These are phyloP conservation scores for Dipodascopsis uninucleata DNA, from an alignment of 805 yeast genomes.

Conservation along the genomic window DNA sequence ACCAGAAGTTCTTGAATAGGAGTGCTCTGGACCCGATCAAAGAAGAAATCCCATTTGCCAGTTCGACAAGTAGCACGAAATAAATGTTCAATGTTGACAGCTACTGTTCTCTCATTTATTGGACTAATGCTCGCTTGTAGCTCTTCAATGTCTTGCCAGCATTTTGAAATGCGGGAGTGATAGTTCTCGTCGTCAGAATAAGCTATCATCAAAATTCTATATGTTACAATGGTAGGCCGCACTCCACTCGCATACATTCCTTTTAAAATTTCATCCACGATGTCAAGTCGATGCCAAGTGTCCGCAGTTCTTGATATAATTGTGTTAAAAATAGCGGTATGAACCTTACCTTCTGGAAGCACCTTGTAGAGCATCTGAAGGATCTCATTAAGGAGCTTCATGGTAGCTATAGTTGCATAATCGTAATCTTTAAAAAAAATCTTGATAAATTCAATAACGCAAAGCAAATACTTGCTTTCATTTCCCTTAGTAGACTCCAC, in stretches of 20 bases:
- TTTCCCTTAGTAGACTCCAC: neutral
- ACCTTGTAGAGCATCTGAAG: neutral
- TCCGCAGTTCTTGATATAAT: constrained; percentile 1
- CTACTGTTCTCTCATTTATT: constrained; percentile 7
- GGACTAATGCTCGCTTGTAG: constrained; percentile 2
- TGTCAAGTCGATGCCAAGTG: constrained; percentile 5
- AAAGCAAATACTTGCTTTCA: neutral
- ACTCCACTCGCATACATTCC: constrained; percentile 11
- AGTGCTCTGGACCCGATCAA: constrained; percentile 3
- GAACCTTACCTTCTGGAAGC: neutral
- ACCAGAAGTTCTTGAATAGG: too few species aligned
- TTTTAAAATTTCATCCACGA: constrained; percentile 7
- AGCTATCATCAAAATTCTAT: constrained; percentile 9
- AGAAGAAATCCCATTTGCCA: constrained; percentile 12
- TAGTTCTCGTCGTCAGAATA: constrained; percentile 5
- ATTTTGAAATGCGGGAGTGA: constrained; percentile 3
- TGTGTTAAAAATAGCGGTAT: constrained; percentile 6
- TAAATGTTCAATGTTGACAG: constrained; percentile 9
- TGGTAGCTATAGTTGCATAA: neutral
- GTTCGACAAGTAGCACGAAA: constrained; percentile 8
- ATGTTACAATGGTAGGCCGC: constrained; percentile 11
- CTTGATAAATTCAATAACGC: constrained; percentile 1
- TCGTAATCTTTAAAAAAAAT: constrained; percentile 3
- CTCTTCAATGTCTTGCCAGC: constrained; percentile 8
- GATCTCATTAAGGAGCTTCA: neutral